phyloP scores from a whole-genome alignment of 208 protist genomes.

The Wallacemonas sp. region DNA sequence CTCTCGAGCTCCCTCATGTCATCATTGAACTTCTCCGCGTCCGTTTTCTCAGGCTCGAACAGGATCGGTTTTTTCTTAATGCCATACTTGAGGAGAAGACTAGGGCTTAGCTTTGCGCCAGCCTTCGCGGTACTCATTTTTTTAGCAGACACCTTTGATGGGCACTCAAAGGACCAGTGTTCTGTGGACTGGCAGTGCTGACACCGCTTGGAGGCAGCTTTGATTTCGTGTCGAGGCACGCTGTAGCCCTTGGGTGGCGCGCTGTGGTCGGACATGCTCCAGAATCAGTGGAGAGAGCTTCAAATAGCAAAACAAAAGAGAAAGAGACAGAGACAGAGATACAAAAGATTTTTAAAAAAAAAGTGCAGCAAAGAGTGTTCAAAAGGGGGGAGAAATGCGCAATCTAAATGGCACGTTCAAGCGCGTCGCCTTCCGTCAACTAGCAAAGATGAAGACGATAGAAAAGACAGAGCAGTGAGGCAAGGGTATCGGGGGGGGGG shows the following conservation, averaged over 20 bases:
- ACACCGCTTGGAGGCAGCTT: conserved; percentile 31
- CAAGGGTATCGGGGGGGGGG: too few relatives aligned
- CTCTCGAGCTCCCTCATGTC: conserved; percentile 35
- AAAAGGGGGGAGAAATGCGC: neutral
- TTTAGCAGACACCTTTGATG: conserved; percentile 20
- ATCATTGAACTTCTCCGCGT: conserved; percentile 52
- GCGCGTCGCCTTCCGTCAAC: too few relatives aligned
- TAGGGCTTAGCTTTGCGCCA: conserved; percentile 59
- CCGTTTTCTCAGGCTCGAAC: conserved; percentile 69
- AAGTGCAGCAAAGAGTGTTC: neutral
- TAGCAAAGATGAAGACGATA: too few relatives aligned
- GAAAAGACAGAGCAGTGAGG: too few relatives aligned
- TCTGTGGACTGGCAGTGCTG: conserved; percentile 63
- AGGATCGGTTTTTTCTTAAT: conserved; percentile 57
- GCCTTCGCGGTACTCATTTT: conserved; percentile 13
- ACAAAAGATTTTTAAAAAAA: neutral
- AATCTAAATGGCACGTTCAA: too few relatives aligned
- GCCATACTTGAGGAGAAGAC: conserved; percentile 77
- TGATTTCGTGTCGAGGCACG: conserved; percentile 54
- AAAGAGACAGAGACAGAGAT: neutral
- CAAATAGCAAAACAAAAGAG: conserved; percentile 10
- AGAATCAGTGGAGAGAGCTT: neutral
- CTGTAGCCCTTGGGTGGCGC: conserved; percentile 84
- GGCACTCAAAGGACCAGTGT: conserved; percentile 88
- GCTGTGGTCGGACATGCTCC: conserved; percentile 59